phyloP scores from a whole-genome alignment of 768 basidiomycete genomes.

The Podaxis mareebaensis region DNA sequence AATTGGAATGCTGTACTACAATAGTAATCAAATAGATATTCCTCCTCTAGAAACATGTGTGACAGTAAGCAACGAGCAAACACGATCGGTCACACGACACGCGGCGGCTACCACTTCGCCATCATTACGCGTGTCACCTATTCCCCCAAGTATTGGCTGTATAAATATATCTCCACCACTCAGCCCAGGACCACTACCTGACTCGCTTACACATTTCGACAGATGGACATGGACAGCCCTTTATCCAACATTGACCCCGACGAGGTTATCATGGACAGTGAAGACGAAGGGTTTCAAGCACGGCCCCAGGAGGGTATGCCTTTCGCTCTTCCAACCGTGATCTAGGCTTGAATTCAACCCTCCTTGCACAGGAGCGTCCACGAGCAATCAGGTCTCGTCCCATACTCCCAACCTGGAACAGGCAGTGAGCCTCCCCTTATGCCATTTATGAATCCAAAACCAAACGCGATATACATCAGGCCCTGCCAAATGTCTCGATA shows the following conservation, averaged over 20 bases:
- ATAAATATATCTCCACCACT: background rate
- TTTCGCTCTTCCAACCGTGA: background rate
- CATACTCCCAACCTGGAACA: background rate
- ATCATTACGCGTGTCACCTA: too few relatives aligned
- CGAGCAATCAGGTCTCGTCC: background rate
- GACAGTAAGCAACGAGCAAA: conserved; percentile 17
- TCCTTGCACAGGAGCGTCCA: background rate
- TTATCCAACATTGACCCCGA: conserved; percentile 29
- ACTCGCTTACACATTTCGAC: background rate
- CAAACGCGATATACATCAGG: background rate
- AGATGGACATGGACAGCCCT: conserved; percentile 9
- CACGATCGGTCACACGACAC: conserved; percentile 2
- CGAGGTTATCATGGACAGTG: conserved; percentile 53
- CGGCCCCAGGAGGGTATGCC: conserved; percentile 7
- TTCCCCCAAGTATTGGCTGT: background rate
- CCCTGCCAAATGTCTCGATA: background rate
- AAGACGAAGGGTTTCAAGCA: conserved; percentile 22
- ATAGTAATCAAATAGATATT: conserved; percentile 12
- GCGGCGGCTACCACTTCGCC: background rate
- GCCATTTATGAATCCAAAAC: background rate
- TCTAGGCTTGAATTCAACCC: conserved; percentile 2
- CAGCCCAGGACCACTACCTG: background rate
- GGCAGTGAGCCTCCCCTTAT: background rate
- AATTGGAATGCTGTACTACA: conserved; percentile 11
- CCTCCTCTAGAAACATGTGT: background rate